phyloP scores from a whole-genome alignment of 495 filamentous ascomycete genomes.

The Penicillium steckii region DNA sequence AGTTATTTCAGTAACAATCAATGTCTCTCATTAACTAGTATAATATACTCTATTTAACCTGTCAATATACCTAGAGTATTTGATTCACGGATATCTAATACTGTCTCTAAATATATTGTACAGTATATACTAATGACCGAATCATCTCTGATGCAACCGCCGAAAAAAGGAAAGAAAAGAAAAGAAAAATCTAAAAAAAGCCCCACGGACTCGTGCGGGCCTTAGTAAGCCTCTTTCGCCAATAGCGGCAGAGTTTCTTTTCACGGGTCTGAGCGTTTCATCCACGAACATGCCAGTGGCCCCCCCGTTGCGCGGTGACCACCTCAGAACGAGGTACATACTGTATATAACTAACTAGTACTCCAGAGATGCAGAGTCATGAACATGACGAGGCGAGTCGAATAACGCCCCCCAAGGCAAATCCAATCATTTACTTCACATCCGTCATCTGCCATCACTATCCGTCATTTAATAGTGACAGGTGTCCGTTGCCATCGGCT shows the following conservation, averaged over 20 bases:
- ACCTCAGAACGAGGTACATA: not conserved
- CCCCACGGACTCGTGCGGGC: conserved; percentile 21
- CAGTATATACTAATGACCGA: not conserved
- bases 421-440: conserved; percentile 3
- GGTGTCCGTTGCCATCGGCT: not conserved
- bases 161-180: conserved; percentile 19
- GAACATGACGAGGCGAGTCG: too few species aligned
- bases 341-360: not conserved
- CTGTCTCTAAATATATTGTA: not conserved
- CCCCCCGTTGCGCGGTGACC: conserved; percentile 24
- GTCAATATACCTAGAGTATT: too few species aligned
- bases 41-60: too few species aligned
- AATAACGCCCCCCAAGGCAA: not conserved
- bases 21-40: too few species aligned
- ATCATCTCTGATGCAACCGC: conserved; percentile 22
- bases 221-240: conserved; percentile 8
- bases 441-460: not conserved
- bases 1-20: not conserved
- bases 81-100: too few species aligned
- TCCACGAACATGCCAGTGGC: conserved; percentile 19
- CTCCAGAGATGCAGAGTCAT: not conserved
- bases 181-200: conserved; percentile 23
- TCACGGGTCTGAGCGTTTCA: conserved; percentile 15
- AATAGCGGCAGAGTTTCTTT: not conserved
- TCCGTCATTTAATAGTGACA: not conserved